These are phyloP conservation scores for Mentha longifolia DNA, from an alignment of 257 asterid genomes.

Conservation along the genomic window DNA sequence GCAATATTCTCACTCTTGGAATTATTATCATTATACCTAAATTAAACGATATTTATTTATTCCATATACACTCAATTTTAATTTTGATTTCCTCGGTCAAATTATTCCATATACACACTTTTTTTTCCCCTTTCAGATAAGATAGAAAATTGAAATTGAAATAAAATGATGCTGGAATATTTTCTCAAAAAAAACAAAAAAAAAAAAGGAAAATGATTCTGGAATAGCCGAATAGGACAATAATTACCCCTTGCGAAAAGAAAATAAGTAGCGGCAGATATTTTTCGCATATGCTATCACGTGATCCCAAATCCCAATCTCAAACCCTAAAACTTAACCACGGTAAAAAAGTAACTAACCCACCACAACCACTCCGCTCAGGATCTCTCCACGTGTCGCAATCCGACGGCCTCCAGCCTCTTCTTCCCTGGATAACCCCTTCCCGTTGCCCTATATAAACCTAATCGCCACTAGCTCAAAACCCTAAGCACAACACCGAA, in stretches of 20 bases:
- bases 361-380: conserved; percentile 1
- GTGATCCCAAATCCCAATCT: conserved; percentile 25
- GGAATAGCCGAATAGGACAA: not conserved
- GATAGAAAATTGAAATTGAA: not conserved
- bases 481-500: conserved; percentile 41
- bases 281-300: conserved; percentile 39
- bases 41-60: no score
- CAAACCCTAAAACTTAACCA: conserved; percentile 39
- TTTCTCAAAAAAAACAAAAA: no score
- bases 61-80: no score
- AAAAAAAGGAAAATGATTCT: not conserved
- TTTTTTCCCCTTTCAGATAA: not conserved
- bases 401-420: conserved; percentile 37
- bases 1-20: no score
- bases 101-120: no score
- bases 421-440: conserved; percentile 30
- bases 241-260: not conserved
- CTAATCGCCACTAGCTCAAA: conserved; percentile 7
- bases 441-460: conserved; percentile 46
- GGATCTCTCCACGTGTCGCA: conserved; percentile 41
- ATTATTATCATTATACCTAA: no score
- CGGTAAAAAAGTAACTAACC: conserved; percentile 27
- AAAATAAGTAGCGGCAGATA: conserved; percentile 27
- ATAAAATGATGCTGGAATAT: no score
- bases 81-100: no score